A percentile compares a stretch with the other conserved stretches of the same genome.
These are phyloP conservation scores for Solanum verrucosum DNA, from an alignment of 257 asterid species.

Conservation along the genomic window DNA sequence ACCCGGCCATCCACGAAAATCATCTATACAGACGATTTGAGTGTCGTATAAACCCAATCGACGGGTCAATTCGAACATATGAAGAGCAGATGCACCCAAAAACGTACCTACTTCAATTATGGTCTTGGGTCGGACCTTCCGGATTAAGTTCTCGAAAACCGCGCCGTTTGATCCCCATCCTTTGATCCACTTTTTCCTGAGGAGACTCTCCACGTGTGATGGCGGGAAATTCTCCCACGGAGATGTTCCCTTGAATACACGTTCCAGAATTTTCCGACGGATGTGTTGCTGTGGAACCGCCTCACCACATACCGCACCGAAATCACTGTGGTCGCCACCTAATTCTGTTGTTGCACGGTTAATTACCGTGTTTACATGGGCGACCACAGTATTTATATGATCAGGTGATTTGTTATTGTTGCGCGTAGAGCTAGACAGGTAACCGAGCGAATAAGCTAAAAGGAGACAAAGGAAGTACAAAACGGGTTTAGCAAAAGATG, in stretches of 20 bases:
- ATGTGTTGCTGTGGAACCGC: conserved; percentile 9
- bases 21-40: conserved; percentile 55
- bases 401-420: background rate
- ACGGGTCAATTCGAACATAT: conserved; percentile 38
- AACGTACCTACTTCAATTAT: conserved; percentile 62
- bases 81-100: conserved; percentile 60
- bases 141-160: conserved; percentile 49
- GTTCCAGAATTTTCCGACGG: conserved; percentile 25
- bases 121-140: conserved; percentile 31
- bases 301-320: conserved; percentile 13
- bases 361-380: background rate
- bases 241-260: conserved; percentile 43
- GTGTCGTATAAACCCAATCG: conserved; percentile 27
- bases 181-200: conserved; percentile 22
- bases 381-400: background rate
- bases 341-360: background rate
- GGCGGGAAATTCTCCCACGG: conserved; percentile 61
- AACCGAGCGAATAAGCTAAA: background rate
- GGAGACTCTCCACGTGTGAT: conserved; percentile 13
- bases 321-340: conserved; percentile 21
- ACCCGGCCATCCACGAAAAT: conserved; percentile 75
- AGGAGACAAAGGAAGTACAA: conserved; percentile 7
- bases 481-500: background rate
- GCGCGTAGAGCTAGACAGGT: background rate
- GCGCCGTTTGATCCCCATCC: conserved; percentile 61